Conservation (phyloP, 1,139 yeast species). For the Geotrichum citri-aurantii region DNA sequence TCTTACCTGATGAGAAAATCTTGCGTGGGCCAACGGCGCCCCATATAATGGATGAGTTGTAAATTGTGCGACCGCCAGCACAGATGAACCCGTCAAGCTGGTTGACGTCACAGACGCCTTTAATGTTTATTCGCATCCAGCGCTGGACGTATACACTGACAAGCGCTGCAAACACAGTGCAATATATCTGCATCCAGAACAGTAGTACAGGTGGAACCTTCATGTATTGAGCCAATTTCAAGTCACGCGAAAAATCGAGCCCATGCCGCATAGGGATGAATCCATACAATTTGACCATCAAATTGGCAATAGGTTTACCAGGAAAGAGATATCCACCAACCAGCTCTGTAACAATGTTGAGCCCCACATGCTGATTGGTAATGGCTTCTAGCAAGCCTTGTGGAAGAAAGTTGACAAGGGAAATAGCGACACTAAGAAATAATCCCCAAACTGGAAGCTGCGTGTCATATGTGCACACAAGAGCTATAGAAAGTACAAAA, state of each 20-base stretch:
- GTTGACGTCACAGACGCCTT: conserved; percentile 40
- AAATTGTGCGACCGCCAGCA: conserved; percentile 41
- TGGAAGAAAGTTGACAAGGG: conserved; percentile 44
- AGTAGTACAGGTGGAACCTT: conserved; percentile 33
- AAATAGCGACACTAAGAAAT: conserved; percentile 43
- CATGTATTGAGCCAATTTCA: conserved; percentile 47
- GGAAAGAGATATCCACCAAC: conserved; percentile 48
- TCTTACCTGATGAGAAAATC: conserved; percentile 36
- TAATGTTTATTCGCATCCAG: conserved; percentile 41
- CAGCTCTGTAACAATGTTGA: conserved; percentile 47
- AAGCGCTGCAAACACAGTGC: conserved; percentile 34
- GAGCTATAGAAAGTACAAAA: conserved; percentile 42
- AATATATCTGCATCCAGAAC: conserved; percentile 43
- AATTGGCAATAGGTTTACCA: conserved; percentile 47
- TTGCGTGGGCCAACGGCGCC: conserved; percentile 50
- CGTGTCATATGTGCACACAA: conserved; percentile 39
- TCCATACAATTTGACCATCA: conserved; percentile 47
- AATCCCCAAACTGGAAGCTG: conserved; percentile 45
- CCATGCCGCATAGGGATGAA: conserved; percentile 48
- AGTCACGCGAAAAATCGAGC: conserved; percentile 42
- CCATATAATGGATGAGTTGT: conserved; percentile 50
- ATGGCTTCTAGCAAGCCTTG: conserved; percentile 42
- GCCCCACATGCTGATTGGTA: conserved; percentile 43
- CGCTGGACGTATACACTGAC: conserved; percentile 36
- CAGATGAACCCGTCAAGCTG: conserved; percentile 42